Percentiles rank a stretch among this genome's conserved stretches.
Conservation (phyloP, 108 stramenopile genomes). For the Cyclotella baltica region DNA sequence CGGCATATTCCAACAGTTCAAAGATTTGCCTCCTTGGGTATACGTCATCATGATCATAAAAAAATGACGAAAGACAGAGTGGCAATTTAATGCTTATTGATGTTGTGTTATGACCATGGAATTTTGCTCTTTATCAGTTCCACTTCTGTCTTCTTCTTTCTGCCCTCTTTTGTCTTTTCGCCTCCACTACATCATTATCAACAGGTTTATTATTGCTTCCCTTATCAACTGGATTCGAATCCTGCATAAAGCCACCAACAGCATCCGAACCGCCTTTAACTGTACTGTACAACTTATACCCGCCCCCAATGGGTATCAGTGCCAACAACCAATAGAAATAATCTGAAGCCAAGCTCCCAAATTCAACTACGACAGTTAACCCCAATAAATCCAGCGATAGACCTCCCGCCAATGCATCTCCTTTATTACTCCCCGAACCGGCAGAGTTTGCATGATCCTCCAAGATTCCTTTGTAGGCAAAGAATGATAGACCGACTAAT, state of each 20-base stretch:
- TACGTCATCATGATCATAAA: too few species aligned
- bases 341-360: conserved; percentile 48
- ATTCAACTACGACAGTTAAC: conserved; percentile 58
- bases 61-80: too few species aligned
- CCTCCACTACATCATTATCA: conserved; percentile 30
- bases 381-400: conserved; percentile 65
- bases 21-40: too few species aligned
- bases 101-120: too few species aligned
- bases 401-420: conserved; percentile 60
- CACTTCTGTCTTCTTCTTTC: conserved; percentile 62
- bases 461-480: conserved; percentile 63
- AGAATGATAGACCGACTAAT: conserved; percentile 40
- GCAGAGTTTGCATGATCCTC: conserved; percentile 49
- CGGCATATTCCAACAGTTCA: too few species aligned
- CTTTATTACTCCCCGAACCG: conserved; percentile 6
- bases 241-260: conserved; percentile 9
- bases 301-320: conserved; percentile 38
- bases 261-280: conserved; percentile 11
- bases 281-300: conserved; percentile 48
- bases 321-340: conserved; percentile 56
- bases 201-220: background rate
- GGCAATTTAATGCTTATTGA: too few species aligned
- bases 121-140: conserved; percentile 16
- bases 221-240: conserved; percentile 14
- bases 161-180: conserved; percentile 58